Evolutionary conservation across 2,329 filamentous ascomycete genomes (phyloP).

Genomic region (Capronia coronata): DNA sequence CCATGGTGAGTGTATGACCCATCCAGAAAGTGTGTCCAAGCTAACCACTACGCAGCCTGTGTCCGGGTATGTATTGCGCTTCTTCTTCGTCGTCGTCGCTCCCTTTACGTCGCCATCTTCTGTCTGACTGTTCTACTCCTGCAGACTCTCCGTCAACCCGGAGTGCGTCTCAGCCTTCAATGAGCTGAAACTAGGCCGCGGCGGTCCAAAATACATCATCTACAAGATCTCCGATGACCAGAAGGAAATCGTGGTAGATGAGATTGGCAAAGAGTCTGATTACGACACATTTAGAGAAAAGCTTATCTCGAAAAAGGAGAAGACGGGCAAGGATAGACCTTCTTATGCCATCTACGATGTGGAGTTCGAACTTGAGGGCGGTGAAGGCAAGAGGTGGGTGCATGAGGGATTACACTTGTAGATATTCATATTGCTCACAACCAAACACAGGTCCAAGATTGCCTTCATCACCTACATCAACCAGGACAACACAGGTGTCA

Average conservation of each 20-base stretch:
- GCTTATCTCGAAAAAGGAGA: conserved; percentile 39
- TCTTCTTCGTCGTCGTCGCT: neutral
- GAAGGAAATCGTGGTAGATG: conserved; percentile 46
- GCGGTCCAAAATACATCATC: conserved; percentile 46
- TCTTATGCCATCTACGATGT: conserved; percentile 48
- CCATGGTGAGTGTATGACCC: conserved; percentile 23
- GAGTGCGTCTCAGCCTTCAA: conserved; percentile 45
- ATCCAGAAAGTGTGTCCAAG: neutral
- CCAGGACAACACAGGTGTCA: conserved; percentile 29
- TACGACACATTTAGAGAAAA: conserved; percentile 46
- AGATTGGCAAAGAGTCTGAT: conserved; percentile 39
- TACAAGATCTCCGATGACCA: conserved; percentile 48
- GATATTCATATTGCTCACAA: neutral
- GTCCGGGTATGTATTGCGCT: conserved; percentile 25
- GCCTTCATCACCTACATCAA: conserved; percentile 42
- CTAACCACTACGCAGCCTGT: conserved; percentile 24
- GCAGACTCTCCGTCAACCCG: conserved; percentile 42
- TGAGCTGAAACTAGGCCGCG: conserved; percentile 42
- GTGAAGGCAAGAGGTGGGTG: conserved; percentile 45
- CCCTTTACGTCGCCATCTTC: neutral
- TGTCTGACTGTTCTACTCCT: conserved; percentile 15
- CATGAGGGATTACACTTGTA: neutral
- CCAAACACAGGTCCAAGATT: conserved; percentile 42
- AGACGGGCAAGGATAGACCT: conserved; percentile 40
- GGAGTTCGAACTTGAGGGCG: conserved; percentile 43